These are phyloP conservation scores for Cyberlindnera mrakii DNA, from an alignment of 805 yeast species.

Conservation along the genomic window DNA sequence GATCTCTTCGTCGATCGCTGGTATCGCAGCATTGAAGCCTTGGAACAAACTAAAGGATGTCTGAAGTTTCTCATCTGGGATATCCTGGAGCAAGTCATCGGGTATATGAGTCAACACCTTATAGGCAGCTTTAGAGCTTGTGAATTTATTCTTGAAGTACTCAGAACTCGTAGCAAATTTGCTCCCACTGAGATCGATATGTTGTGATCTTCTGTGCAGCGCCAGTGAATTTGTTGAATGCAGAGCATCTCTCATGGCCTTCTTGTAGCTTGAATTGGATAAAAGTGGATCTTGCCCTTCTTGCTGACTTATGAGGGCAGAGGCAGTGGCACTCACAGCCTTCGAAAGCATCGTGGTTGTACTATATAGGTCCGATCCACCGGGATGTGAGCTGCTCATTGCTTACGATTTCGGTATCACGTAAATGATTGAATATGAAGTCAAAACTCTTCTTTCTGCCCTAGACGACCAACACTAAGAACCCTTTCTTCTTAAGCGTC, in stretches of 20 bases:
- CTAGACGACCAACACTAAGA: too few relatives aligned
- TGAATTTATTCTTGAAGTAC: constrained; percentile 32
- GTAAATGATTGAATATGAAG: too few relatives aligned
- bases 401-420: too few relatives aligned
- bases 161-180: constrained; percentile 29
- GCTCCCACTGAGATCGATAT: constrained; percentile 21
- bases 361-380: constrained; percentile 21
- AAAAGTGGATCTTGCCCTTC: constrained; percentile 30
- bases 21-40: constrained; percentile 58
- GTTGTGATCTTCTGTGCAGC: constrained; percentile 26
- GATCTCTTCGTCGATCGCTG: constrained; percentile 42
- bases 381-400: constrained; percentile 2
- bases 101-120: constrained; percentile 49
- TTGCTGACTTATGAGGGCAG: constrained; percentile 34
- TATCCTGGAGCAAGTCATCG: constrained; percentile 51
- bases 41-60: constrained; percentile 54
- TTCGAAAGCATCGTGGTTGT: constrained; percentile 35
- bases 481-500: too few relatives aligned
- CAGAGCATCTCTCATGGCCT: constrained; percentile 40
- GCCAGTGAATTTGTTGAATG: constrained; percentile 27
- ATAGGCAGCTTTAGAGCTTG: constrained; percentile 34
- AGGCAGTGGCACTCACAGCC: constrained; percentile 51
- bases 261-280: constrained; percentile 34
- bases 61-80: constrained; percentile 36
- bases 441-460: too few relatives aligned